Evolutionary conservation across 352 stramenopile species (phyloP).

Genomic region (Globisporangium rhizosaccharum): DNA sequence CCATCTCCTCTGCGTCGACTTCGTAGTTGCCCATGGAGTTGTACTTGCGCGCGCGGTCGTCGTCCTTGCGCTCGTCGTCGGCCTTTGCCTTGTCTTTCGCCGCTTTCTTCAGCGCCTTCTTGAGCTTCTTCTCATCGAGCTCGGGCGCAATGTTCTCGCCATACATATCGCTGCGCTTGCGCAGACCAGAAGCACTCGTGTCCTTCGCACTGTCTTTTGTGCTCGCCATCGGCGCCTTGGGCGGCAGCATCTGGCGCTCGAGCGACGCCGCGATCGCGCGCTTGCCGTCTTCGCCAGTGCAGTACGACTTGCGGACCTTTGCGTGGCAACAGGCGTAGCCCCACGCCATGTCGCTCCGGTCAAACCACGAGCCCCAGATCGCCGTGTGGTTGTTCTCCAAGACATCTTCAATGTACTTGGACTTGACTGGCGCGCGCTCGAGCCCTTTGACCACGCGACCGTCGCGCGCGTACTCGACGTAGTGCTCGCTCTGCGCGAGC

Average conservation of each 20-base stretch:
- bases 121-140: constrained; percentile 81
- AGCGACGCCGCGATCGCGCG: constrained; percentile 67
- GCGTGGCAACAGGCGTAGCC: constrained; percentile 97
- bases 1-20: constrained; percentile 95
- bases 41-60: constrained; percentile 92
- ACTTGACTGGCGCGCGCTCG: constrained; percentile 78
- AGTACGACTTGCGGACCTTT: constrained; percentile 93
- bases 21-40: constrained; percentile 89
- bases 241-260: constrained; percentile 50
- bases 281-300: constrained; percentile 92
- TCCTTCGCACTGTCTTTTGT: constrained; percentile 3
- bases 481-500: constrained; percentile 87
- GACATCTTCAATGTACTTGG: constrained; percentile 98
- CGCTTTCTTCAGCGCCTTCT: constrained; percentile 76
- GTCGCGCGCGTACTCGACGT: constrained; percentile 93
- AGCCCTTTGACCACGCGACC: constrained; percentile 84
- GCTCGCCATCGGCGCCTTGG: constrained; percentile 9
- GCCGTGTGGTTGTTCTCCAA: constrained; percentile 94
- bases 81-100: constrained; percentile 27
- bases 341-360: constrained; percentile 92
- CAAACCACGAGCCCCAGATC: constrained; percentile 98
- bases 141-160: constrained; percentile 79
- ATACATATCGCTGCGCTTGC: constrained; percentile 84
- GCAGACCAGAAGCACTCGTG: constrained; percentile 19
- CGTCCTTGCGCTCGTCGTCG: constrained; percentile 37